Conservation (phyloP, 2,329 filamentous ascomycete genomes). For the Exophiala spinifera region DNA sequence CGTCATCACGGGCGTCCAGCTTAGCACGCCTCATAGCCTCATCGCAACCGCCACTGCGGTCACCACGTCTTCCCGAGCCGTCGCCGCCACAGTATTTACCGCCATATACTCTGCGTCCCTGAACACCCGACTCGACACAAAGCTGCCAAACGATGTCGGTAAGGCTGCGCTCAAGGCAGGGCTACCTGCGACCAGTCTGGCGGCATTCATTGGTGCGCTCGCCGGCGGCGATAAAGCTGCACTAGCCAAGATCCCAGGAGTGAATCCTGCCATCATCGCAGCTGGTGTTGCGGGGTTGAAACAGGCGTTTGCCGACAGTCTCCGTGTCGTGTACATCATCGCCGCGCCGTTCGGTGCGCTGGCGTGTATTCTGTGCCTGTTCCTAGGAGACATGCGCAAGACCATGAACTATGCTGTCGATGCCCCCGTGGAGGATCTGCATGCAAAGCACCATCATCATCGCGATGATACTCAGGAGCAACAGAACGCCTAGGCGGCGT, state of each 20-base stretch:
- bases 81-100: slow-evolving; percentile 23
- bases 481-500: too few relatives aligned
- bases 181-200: slow-evolving; percentile 13
- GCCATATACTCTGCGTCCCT: slow-evolving; percentile 23
- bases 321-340: slow-evolving; percentile 24
- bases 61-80: slow-evolving; percentile 21
- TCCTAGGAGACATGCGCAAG: slow-evolving; percentile 23
- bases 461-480: too few relatives aligned
- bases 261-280: slow-evolving; percentile 14
- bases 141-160: slow-evolving; percentile 16
- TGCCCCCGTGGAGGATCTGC: slow-evolving; percentile 25
- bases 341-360: slow-evolving; percentile 21
- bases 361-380: slow-evolving; percentile 20
- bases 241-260: slow-evolving; percentile 11
- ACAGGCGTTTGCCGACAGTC: slow-evolving; percentile 23
- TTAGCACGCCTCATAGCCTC: slow-evolving; percentile 22
- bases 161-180: slow-evolving; percentile 16
- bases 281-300: slow-evolving; percentile 11
- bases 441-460: slow-evolving; percentile 17
- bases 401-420: slow-evolving; percentile 27
- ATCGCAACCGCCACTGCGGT: slow-evolving; percentile 26
- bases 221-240: slow-evolving; percentile 18
- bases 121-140: slow-evolving; percentile 11
- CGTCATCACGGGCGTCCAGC: slow-evolving; percentile 25
- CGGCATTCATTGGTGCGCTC: slow-evolving; percentile 16